A percentile compares a stretch with the other conserved stretches of the same genome.
phyloP scores from a whole-genome alignment of 345 rosid genomes.

The Populus ilicifolia region DNA sequence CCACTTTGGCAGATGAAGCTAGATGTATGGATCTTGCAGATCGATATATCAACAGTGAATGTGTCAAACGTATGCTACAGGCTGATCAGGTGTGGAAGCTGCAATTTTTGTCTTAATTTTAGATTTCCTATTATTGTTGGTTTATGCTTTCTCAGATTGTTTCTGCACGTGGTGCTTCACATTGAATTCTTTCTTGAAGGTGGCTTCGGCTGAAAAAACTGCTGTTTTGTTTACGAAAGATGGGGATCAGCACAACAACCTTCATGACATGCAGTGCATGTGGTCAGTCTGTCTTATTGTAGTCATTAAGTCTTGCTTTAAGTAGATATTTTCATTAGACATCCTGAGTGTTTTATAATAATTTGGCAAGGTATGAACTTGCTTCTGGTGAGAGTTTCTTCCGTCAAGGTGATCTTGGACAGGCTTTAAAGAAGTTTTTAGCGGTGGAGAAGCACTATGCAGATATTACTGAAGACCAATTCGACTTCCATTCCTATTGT shows the following conservation, averaged over 20 bases:
- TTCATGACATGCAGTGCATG: conserved; percentile 99
- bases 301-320: conserved; percentile 1
- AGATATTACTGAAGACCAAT: conserved; percentile 96
- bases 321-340: conserved; percentile 11
- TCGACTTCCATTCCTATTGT: conserved; percentile 99
- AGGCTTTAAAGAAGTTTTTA: conserved; percentile 84
- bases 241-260: conserved; percentile 96
- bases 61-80: conserved; percentile 96
- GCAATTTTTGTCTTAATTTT: background rate
- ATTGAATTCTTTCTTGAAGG: conserved; percentile 44
- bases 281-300: conserved; percentile 52
- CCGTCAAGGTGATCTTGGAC: conserved; percentile 96
- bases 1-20: conserved; percentile 98
- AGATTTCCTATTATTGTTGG: background rate
- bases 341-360: conserved; percentile 8
- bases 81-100: conserved; percentile 82
- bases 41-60: conserved; percentile 89
- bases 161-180: conserved; percentile 6
- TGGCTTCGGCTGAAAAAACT: conserved; percentile 85
- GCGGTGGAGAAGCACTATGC: conserved; percentile 99
- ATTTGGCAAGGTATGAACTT: conserved; percentile 82
- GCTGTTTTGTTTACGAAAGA: conserved; percentile 94
- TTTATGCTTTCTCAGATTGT: conserved; percentile 5
- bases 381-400: conserved; percentile 94
- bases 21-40: conserved; percentile 99